phyloP scores from a whole-genome alignment of 2,329 filamentous ascomycete genomes.

The Leptographium flavum region DNA sequence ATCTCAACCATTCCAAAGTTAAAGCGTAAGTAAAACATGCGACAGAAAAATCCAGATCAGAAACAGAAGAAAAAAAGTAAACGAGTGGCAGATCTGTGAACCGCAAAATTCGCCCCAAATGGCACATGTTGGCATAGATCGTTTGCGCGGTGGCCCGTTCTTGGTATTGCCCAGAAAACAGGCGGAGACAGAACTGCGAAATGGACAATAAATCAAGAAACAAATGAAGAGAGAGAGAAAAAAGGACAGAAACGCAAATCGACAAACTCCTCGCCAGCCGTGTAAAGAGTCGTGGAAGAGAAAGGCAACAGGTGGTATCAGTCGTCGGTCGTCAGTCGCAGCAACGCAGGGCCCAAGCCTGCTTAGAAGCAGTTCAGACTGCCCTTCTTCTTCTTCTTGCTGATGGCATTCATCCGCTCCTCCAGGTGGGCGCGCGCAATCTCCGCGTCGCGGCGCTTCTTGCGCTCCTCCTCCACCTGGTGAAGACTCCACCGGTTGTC shows the following conservation, averaged over 20 bases:
- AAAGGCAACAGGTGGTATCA: not conserved
- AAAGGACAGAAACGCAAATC: not conserved
- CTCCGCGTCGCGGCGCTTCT: constrained; percentile 82
- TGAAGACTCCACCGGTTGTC: constrained; percentile 60
- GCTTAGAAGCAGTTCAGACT: constrained; percentile 91
- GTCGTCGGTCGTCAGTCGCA: not conserved
- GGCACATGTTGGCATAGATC: not conserved
- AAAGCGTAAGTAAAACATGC: not conserved
- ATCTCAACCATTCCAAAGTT: constrained; percentile 7
- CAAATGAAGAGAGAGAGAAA: not conserved
- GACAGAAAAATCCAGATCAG: constrained; percentile 1
- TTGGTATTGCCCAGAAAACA: not conserved
- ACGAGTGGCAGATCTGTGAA: not conserved
- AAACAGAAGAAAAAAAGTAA: not conserved
- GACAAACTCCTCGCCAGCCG: not conserved
- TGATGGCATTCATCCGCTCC: constrained; percentile 85
- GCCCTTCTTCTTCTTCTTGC: constrained; percentile 88
- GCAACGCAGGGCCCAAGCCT: not conserved
- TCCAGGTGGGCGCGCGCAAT: constrained; percentile 78
- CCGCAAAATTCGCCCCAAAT: not conserved
- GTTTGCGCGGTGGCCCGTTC: not conserved
- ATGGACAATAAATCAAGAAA: not conserved
- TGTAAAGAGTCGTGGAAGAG: not conserved
- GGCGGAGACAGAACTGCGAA: not conserved
- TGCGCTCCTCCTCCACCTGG: constrained; percentile 90